Percentiles rank a stretch among this genome's conserved stretches.
phyloP scores from a whole-genome alignment of 345 rosid genomes.

The Sisymbrium irio region DNA sequence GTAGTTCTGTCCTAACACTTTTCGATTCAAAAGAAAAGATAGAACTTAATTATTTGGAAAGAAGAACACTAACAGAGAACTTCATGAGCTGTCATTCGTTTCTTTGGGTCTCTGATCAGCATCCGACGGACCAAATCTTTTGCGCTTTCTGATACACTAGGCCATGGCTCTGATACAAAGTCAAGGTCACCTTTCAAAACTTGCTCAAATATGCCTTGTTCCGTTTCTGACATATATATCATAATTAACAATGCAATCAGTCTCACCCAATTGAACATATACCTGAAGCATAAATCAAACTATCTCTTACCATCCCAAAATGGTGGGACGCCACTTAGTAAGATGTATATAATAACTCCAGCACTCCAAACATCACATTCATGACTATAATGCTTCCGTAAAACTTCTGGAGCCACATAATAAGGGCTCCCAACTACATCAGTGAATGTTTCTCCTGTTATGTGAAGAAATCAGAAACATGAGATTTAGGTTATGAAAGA shows the following conservation, averaged over 20 bases:
- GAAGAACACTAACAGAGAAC: slow-evolving; percentile 68
- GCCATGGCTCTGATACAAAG: slow-evolving; percentile 96
- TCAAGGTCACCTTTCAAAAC: slow-evolving; percentile 92
- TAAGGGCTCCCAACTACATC: slow-evolving; percentile 98
- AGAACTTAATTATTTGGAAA: not conserved
- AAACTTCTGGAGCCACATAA: slow-evolving; percentile 97
- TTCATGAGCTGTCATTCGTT: slow-evolving; percentile 79
- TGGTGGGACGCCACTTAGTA: slow-evolving; percentile 92
- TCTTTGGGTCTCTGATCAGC: slow-evolving; percentile 81
- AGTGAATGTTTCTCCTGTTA: slow-evolving; percentile 69
- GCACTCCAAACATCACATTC: slow-evolving; percentile 99
- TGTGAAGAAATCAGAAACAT: not conserved
- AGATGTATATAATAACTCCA: slow-evolving; percentile 87
- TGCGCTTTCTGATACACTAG: slow-evolving; percentile 77
- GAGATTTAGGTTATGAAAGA: not conserved
- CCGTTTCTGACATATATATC: slow-evolving; percentile 63
- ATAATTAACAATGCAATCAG: slow-evolving; percentile 11
- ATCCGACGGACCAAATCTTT: slow-evolving; percentile 85
- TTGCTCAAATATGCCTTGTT: slow-evolving; percentile 96
- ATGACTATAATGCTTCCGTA: slow-evolving; percentile 78
- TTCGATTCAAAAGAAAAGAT: not conserved
- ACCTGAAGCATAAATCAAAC: not conserved
- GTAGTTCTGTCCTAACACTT: not conserved
- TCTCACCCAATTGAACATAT: slow-evolving; percentile 13
- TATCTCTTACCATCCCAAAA: slow-evolving; percentile 91